Percentiles rank a stretch among this genome's conserved stretches.
Conservation (phyloP, 345 rosid species). For the Pistacia atlantica region DNA sequence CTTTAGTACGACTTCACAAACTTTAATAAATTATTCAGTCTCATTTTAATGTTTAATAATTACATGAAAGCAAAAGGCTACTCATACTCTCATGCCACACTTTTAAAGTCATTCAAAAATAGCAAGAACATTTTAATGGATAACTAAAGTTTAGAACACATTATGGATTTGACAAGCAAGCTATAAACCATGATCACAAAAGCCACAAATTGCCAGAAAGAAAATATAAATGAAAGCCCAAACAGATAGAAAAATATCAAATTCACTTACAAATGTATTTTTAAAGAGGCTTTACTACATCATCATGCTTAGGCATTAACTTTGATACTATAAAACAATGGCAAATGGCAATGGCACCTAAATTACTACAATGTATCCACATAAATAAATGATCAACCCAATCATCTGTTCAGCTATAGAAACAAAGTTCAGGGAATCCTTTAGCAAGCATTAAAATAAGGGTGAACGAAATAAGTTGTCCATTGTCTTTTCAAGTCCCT, state of each 20-base stretch:
- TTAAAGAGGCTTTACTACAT: no score
- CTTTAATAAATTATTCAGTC: background rate
- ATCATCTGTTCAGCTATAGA: background rate
- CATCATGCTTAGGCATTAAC: background rate
- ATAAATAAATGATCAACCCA: slow-evolving; percentile 12
- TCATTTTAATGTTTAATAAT: background rate
- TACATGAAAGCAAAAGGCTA: background rate
- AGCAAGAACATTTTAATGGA: background rate
- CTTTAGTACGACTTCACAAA: background rate
- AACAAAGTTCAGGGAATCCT: background rate
- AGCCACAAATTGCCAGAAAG: background rate
- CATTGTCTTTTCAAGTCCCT: background rate
- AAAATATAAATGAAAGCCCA: background rate
- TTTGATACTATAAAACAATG: background rate
- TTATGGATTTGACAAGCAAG: background rate
- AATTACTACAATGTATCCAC: background rate
- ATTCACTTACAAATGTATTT: background rate
- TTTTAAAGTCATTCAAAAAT: background rate
- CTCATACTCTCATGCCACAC: background rate
- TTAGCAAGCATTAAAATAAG: background rate
- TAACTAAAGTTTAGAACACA: background rate
- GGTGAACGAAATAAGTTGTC: background rate
- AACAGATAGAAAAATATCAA: background rate
- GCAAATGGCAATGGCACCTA: background rate
- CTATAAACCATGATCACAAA: background rate